Base-by-base conservation (phyloP, 257 asterid species). In the Jaltomata sinuosa region DNA sequence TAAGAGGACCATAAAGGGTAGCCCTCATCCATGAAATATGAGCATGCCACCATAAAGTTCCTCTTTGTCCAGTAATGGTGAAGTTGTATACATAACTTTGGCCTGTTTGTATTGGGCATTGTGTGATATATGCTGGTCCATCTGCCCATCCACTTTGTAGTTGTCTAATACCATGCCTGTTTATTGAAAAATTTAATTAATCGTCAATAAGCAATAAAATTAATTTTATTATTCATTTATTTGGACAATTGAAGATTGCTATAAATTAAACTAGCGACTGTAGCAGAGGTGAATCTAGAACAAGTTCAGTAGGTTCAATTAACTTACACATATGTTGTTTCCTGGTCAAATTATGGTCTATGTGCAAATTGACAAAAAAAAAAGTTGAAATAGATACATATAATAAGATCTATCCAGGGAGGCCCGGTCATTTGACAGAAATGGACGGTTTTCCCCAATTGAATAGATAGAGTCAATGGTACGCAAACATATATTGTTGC, bases 121-220 rank as follows among this genome's bases (percentile, higher is more conserved):
- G 96, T 0, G 96, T 93, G 10, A 91, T 52, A 29, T 90, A 92
- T 1, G 94, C 83, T 16, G 97, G 96, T 11, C 96, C 97, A 31
- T 93, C 97, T 5, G 94, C 89, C 97, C 97, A 92, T 34, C 93
- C 97, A 19, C 89, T 92, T 64, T 45, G 81, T 19, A 92, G 65
- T 82, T 94, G 97, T 80, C 93, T 45, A 82, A 94, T 67, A 12
- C 96, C 97, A 47, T 94, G 97, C 97, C 97, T 91, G 81, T 22
- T 21, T 1, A 19, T 29, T 61, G 12, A 49, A 29, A 42, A 0
- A 21, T 25, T 11, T 54, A 36, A 54, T 79, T 50, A 79, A 72
- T 21, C 29, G 52, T 52, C 1, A 6, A 4, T 15, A 31, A 14
- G 19, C 29, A 25, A 3, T 25, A 5, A 71, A 74, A 11, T 11